Evolutionary conservation across 208 protist species (phyloP).

Genomic region (Sergeia podlipaevii): DNA sequence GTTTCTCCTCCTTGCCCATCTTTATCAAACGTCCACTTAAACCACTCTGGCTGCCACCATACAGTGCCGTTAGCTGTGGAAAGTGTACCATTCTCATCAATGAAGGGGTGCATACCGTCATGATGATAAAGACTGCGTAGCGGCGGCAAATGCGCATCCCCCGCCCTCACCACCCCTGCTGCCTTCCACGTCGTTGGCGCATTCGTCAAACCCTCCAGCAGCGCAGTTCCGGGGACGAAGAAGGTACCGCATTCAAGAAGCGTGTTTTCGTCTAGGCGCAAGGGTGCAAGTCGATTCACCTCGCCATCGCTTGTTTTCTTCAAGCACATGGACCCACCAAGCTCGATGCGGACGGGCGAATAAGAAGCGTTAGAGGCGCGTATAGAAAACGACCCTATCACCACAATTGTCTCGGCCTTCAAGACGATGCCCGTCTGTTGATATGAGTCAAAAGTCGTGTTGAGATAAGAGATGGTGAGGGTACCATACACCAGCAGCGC

Average conservation of each 20-base stretch:
- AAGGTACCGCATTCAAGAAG: conserved; percentile 22
- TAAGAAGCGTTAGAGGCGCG: neutral
- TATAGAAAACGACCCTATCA: conserved; percentile 26
- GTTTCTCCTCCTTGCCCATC: too few relatives aligned
- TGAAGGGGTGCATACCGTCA: too few relatives aligned
- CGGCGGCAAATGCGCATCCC: conserved; percentile 5
- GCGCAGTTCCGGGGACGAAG: conserved; percentile 19
- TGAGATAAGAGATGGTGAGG: conserved; percentile 12
- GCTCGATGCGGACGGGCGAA: conserved; percentile 17
- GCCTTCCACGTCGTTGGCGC: conserved; percentile 27
- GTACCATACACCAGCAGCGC: conserved; percentile 27
- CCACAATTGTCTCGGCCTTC: conserved; percentile 16
- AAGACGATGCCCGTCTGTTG: conserved; percentile 3
- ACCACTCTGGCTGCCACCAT: too few relatives aligned
- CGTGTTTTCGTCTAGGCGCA: conserved; percentile 15
- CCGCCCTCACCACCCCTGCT: neutral
- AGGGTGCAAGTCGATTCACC: neutral
- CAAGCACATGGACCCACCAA: neutral
- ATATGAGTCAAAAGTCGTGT: neutral
- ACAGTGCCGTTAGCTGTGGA: too few relatives aligned
- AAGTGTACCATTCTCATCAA: too few relatives aligned
- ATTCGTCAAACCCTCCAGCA: conserved; percentile 8
- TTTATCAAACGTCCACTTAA: too few relatives aligned
- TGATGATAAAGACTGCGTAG: too few relatives aligned
- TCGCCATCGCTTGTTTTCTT: conserved; percentile 8